Base-by-base conservation (phyloP, 768 basidiomycete species). In the Austroboletus eburneus region DNA sequence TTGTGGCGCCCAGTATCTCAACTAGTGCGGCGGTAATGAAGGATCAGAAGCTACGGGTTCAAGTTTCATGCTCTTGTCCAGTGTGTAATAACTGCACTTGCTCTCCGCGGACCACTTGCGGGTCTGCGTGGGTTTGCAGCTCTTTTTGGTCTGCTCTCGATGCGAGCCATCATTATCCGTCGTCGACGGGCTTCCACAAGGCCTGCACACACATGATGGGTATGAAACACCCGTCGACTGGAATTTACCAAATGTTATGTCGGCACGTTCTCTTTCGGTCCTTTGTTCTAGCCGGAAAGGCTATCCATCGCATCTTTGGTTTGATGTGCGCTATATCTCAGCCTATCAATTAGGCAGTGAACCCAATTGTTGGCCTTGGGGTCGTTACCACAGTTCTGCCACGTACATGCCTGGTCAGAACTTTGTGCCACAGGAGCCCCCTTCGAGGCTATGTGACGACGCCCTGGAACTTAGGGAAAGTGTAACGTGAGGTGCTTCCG, bases 31-130 rank as follows among this genome's bases (percentile, higher is more conserved):
- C 45, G 52, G 41, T 37, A 56, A 45, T 42, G 45, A 22, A 35
- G 40, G 39, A 24, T 39, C 34, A 33, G 37, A 46, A 42, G 34
- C 24, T 25, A 23, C 39, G 18, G 35, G 30, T 13, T n/a, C 34
- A 18, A 35, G 24, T 40, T 43, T 57, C 43, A 40, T 43, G 32
- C 42, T 39, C 38, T 29, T 40, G 42, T 25, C 37, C 16, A 48
- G 37, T 37, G 38, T 18, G 55, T 39, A 47, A 51, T 54, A 22
- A 18, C 8, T 33, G 35, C 9, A 12, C 27, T 36, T 43, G 24
- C 48, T n/a, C 41, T 57, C 64, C 61, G 58, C 57, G 64, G 64
- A 66, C 48, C 35, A 43, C 20, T 39, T 34, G 50, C 18, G 49
- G 46, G 39, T 45, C 23, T 46, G 45, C 41, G 48, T 57, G 50